These are phyloP conservation scores for Myochromella boudieri DNA, from an alignment of 768 basidiomycete species.

Conservation along the genomic window DNA sequence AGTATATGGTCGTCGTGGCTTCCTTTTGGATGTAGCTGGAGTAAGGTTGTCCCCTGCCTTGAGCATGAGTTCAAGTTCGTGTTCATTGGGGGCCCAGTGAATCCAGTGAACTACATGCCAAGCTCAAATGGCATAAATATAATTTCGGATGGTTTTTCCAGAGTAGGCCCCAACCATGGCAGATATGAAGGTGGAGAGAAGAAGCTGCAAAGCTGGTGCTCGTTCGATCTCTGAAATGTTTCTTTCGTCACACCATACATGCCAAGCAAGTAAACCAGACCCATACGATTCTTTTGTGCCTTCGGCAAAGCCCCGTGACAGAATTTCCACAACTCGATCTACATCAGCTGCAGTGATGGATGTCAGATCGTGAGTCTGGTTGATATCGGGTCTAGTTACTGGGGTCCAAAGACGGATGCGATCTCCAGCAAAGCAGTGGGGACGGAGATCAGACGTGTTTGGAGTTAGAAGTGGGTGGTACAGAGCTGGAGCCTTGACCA, in stretches of 20 bases:
- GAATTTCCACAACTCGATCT: conserved; percentile 20
- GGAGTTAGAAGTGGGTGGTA: conserved; percentile 16
- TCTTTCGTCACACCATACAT: conserved; percentile 37
- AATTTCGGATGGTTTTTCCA: conserved; percentile 33
- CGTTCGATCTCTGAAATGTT: conserved; percentile 32
- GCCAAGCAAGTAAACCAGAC: conserved; percentile 34
- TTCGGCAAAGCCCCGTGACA: conserved; percentile 25
- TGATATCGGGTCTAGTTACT: neutral
- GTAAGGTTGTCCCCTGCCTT: conserved; percentile 28
- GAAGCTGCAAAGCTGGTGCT: conserved; percentile 21
- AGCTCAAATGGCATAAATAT: conserved; percentile 35
- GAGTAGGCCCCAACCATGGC: conserved; percentile 30
- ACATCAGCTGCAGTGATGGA: conserved; percentile 19
- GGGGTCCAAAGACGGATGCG: conserved; percentile 26
- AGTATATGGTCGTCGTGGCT: conserved; percentile 30
- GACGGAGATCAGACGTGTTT: conserved; percentile 17
- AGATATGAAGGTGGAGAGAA: conserved; percentile 31
- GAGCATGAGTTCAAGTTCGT: conserved; percentile 26
- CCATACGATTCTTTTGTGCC: conserved; percentile 35
- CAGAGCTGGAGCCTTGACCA: too few relatives aligned
- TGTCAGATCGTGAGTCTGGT: conserved; percentile 2
- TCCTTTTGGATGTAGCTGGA: conserved; percentile 27
- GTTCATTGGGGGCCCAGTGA: conserved; percentile 24
- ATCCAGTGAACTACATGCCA: conserved; percentile 48
- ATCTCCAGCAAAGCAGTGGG: conserved; percentile 25